Base-by-base conservation (phyloP, 306 rosid species). In the Dryas alaskensis region DNA sequence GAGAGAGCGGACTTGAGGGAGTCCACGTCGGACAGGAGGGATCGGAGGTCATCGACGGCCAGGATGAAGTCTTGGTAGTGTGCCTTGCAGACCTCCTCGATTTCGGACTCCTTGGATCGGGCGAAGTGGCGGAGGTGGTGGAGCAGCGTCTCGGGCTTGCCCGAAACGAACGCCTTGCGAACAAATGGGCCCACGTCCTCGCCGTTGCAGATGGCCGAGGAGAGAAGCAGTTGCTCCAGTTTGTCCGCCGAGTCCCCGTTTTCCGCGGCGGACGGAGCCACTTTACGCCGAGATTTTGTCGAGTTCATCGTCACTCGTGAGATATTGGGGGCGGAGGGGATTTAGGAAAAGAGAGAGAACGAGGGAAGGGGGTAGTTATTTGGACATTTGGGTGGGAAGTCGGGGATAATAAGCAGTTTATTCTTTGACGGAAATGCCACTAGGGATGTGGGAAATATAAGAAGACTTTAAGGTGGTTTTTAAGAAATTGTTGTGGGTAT, bases 11-110 rank as follows among this genome's bases (percentile, higher is more conserved):
- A 92, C 82, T 94, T 94, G 74, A 94, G 96, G 0, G 89, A 88
- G 10, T 94, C 99, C 60, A 94, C 99, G 65, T 94, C 99, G 54
- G 97, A 92, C 54, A 94, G 89, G 7, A 94, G 99, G 1, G 99
- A 94, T 89, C 94, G 96, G 74, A 94, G 99, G 77, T 94, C 99
- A 19, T 94, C 99, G 54, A 94, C 99, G 60, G 99, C 99, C 37
- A 92, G 90, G 81, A 94, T 94, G 88, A 94, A 94, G 81, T 94
- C 99, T 76, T 92, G 99, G 81, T 94, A 94, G 92, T 94, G 99
- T 11, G 96, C 99, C 57, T 90, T 92, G 82, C 98, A 93, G 19
- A 93, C 98, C 54, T 95, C 99, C 73, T 95, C 99, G 87, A 95
- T 95, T 87, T 95, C 97, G 0, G 97, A 89, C 73, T 95, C 99